Evolutionary conservation across 2,329 filamentous ascomycete genomes (phyloP).

Genomic region (Laburnicola sp.): DNA sequence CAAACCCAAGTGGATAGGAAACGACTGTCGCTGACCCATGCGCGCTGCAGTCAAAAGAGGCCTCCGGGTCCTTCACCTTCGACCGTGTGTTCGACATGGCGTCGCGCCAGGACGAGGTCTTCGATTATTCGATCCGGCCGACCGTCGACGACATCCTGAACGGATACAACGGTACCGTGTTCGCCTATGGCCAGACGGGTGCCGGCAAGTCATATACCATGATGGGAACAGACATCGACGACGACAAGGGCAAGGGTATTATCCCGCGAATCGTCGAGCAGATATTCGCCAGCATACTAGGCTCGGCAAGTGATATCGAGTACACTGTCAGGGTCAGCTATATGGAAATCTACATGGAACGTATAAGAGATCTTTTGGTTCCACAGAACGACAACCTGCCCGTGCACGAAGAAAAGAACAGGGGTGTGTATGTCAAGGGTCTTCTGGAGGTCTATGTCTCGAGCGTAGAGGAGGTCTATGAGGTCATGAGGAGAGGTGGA

Average conservation of each 20-base stretch:
- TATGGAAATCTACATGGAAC: conserved; percentile 99
- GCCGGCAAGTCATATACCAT: conserved; percentile 99
- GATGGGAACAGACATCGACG: conserved; percentile 95
- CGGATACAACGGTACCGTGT: conserved; percentile 98
- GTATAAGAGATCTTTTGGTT: conserved; percentile 87
- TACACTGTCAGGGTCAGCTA: conserved; percentile 99
- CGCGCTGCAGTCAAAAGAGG: conserved; percentile 71
- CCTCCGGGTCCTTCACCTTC: conserved; percentile 82
- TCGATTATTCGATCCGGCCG: conserved; percentile 94
- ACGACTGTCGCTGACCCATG: conserved; percentile 19
- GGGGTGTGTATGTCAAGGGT: conserved; percentile 95
- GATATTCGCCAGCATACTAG: conserved; percentile 93
- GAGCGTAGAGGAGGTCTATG: conserved; percentile 92
- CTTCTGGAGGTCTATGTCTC: conserved; percentile 93
- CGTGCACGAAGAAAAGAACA: conserved; percentile 96
- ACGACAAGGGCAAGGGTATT: conserved; percentile 84
- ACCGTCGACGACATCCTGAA: conserved; percentile 98
- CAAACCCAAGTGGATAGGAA: background rate
- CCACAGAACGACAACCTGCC: conserved; percentile 96
- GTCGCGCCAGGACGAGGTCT: conserved; percentile 88
- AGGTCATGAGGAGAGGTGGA: conserved; percentile 93
- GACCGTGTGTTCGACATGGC: conserved; percentile 96
- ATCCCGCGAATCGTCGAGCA: conserved; percentile 97
- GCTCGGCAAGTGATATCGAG: conserved; percentile 89
- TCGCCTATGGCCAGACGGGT: conserved; percentile 97